phyloP scores from a whole-genome alignment of 139 green algal species.

The Chlamydomonas eustigma region DNA sequence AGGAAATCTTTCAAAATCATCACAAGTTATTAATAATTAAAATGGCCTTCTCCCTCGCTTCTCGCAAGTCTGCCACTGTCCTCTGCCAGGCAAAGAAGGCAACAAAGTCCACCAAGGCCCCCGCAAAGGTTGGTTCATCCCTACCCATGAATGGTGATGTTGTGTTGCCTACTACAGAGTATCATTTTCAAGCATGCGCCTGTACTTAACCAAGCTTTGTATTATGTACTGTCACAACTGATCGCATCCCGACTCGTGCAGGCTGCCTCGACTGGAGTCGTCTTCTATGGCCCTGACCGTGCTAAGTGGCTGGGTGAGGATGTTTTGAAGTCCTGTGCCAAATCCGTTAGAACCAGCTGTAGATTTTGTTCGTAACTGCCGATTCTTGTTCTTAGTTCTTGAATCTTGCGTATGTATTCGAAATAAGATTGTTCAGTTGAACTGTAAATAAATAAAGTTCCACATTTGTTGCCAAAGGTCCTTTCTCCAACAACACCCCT shows the following conservation, averaged over 20 bases:
- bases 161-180: background rate
- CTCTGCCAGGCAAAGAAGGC: slow-evolving; percentile 7
- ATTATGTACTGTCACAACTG: background rate
- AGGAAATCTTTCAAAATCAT: background rate
- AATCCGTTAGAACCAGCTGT: background rate
- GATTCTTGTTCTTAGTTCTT: background rate
- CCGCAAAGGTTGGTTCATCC: background rate
- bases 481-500: slow-evolving; percentile 72
- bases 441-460: background rate
- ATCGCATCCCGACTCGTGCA: background rate
- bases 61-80: background rate
- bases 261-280: background rate
- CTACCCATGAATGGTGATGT: background rate
- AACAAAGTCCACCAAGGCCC: background rate
- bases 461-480: slow-evolving; percentile 30
- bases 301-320: slow-evolving; percentile 14
- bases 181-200: background rate
- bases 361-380: background rate
- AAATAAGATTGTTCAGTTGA: background rate
- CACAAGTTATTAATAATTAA: background rate
- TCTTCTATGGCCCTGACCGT: slow-evolving; percentile 7
- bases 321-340: background rate
- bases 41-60: slow-evolving; percentile 9
- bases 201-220: background rate
- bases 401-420: background rate